Base-by-base conservation (phyloP, 2,329 filamentous ascomycete species). In the Stagonosporopsis rhizophila region DNA sequence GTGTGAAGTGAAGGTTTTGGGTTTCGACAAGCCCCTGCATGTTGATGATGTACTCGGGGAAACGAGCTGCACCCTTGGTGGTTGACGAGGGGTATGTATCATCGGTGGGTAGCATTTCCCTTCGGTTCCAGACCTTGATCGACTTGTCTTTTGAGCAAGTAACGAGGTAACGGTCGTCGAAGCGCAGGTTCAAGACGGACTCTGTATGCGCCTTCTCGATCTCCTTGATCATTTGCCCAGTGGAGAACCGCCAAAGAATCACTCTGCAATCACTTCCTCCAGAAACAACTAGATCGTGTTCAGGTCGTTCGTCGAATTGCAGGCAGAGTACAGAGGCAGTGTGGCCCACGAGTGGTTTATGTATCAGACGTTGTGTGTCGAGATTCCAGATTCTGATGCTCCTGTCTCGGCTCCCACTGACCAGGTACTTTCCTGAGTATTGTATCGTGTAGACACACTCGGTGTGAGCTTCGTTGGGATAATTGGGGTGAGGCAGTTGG, bases 141-240 rank as follows among this genome's bases (percentile, higher is more conserved):
- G 89, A 89, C 75, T 93, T 96, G 76, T 99, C 95, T 75, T 99
- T 99, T 44, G 94, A 98, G 70, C 95, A 98, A 0, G 95, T 99
- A 12, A 98, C 92, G 4, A 99, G 82, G 60, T 96, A 96, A 8
- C 91, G 86, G 63, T 91, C 89, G 71, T 98, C 93, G 65, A 98
- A 99, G 59, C 91, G 87, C 53, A 99, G 87, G 70, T 98, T 98
- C 15, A 99, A 81, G 0, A 99, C 93, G 0, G 94, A 96, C 75
- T 99, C 95, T 27, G 83, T 81, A 73, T 99, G 95, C 0, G 94
- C 94, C 40, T 86, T 82, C 1, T 82, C 82, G 28, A 98, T 85
- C 54, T 87, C 87, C 68, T 93, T 90, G 12, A 98, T 77, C 32
- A 91, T 85, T 69, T 93, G 82, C 3, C 95, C 95, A 0, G 93